Evolutionary conservation across 1,284 basidiomycete genomes (phyloP).

Genomic region (Vanrija sp.): DNA sequence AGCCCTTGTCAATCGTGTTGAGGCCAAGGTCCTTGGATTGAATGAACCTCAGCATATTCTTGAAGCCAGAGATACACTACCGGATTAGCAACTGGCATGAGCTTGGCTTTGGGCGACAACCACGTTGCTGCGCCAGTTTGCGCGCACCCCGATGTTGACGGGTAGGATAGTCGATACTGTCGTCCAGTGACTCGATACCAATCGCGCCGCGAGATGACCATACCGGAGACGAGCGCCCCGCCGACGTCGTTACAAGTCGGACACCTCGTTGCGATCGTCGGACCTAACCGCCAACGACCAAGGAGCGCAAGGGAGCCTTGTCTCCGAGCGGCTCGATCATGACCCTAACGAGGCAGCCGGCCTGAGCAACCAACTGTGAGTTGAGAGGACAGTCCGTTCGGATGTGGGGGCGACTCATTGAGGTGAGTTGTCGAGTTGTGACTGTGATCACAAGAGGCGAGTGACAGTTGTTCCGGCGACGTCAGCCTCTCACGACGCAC

Average conservation of each 20-base stretch:
- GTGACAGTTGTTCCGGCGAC: too few relatives aligned
- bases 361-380: slow-evolving; percentile 66
- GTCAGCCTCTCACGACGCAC: too few relatives aligned
- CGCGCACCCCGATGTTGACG: slow-evolving; percentile 64
- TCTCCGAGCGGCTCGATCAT: slow-evolving; percentile 64
- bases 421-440: too few relatives aligned
- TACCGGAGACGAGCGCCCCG: slow-evolving; percentile 51
- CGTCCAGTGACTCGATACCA: slow-evolving; percentile 67
- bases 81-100: slow-evolving; percentile 40
- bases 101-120: slow-evolving; percentile 10
- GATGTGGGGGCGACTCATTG: too few relatives aligned
- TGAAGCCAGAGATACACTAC: too few relatives aligned
- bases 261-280: slow-evolving; percentile 49
- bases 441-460: too few relatives aligned
- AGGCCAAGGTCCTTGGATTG: slow-evolving; percentile 72
- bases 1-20: slow-evolving; percentile 72
- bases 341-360: slow-evolving; percentile 64
- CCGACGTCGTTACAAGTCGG: slow-evolving; percentile 55
- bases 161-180: too few relatives aligned
- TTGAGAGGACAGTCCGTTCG: slow-evolving; percentile 62
- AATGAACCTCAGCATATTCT: slow-evolving; percentile 41
- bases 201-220: slow-evolving; percentile 65
- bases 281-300: slow-evolving; percentile 20
- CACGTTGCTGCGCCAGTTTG: slow-evolving; percentile 61
- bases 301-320: slow-evolving; percentile 51